Conservation (phyloP, 768 basidiomycete species). For the Mycena latifolia region DNA sequence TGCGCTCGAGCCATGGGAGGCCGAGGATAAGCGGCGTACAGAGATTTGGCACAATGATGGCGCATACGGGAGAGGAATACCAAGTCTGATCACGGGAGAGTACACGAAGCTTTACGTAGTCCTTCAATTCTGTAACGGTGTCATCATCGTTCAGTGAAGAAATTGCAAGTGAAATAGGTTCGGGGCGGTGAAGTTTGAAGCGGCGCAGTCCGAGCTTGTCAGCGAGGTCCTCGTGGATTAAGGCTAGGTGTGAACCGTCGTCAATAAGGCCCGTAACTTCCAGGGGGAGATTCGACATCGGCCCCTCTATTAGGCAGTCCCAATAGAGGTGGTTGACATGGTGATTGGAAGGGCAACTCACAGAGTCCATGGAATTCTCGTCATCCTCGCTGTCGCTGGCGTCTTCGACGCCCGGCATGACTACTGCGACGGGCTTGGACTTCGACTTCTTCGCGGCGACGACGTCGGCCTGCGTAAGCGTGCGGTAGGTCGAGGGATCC, state of each 20-base stretch:
- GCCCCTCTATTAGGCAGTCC: conserved; percentile 17
- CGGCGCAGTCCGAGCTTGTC: not conserved
- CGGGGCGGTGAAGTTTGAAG: not conserved
- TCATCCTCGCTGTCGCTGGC: not conserved
- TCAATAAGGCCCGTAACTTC: conserved; percentile 7
- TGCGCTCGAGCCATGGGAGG: not conserved
- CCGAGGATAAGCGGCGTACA: not conserved
- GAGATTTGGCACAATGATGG: not conserved
- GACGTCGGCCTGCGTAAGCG: not conserved
- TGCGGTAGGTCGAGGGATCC: not conserved
- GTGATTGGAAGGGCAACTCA: not conserved
- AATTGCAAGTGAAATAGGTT: not conserved
- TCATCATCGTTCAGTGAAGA: no score
- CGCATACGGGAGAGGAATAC: not conserved
- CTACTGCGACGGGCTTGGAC: not conserved
- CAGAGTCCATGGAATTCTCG: no score
- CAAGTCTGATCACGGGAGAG: no score
- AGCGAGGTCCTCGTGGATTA: conserved; percentile 4
- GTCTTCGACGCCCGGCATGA: not conserved
- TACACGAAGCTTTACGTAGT: no score
- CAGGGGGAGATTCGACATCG: not conserved
- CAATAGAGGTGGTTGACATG: conserved; percentile 1
- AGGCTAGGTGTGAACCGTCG: conserved; percentile 13
- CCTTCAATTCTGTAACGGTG: no score
- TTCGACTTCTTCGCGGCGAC: not conserved